phyloP scores from a whole-genome alignment of 73 alveolate species.

The Paramecium octaurelia region DNA sequence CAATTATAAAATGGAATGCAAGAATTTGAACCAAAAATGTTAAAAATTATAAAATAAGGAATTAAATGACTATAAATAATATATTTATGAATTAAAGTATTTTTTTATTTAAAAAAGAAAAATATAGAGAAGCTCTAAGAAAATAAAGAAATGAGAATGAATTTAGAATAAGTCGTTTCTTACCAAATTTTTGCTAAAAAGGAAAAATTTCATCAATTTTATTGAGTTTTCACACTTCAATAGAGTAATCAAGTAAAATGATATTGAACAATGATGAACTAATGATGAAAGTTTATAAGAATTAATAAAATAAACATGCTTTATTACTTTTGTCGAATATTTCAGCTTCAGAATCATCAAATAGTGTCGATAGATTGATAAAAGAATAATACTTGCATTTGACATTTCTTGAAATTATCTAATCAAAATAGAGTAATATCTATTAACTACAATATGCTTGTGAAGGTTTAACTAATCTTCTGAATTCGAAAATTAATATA shows the following conservation, averaged over 20 bases:
- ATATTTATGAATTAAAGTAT: not conserved
- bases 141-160: not conserved
- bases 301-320: not conserved
- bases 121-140: not conserved
- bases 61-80: not conserved
- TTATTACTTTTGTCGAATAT: not conserved
- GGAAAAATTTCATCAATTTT: not conserved
- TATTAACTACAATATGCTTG: not conserved
- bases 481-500: not conserved
- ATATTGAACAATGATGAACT: not conserved
- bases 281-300: not conserved
- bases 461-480: not conserved
- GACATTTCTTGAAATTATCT: not conserved
- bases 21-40: not conserved
- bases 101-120: not conserved
- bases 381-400: not conserved
- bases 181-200: not conserved
- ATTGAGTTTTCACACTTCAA: not conserved
- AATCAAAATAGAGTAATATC: not conserved
- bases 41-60: not conserved
- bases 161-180: not conserved
- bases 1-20: not conserved
- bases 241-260: not conserved
- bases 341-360: not conserved
- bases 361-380: not conserved